Conservation (phyloP, 257 asterid species). For the Nicotiana noctiflora region DNA sequence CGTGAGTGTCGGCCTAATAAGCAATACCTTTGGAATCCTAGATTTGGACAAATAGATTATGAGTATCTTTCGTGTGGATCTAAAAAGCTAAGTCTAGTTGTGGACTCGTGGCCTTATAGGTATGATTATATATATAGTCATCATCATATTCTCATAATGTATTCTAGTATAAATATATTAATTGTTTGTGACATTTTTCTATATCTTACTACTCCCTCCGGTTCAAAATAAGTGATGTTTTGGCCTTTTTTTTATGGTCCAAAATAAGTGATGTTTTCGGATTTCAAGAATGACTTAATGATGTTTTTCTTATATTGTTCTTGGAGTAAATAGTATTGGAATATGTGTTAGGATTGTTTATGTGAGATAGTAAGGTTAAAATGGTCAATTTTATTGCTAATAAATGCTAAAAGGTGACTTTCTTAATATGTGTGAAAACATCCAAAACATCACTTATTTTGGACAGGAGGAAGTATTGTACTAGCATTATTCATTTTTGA, state of each 20-base stretch:
- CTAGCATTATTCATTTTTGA: background rate
- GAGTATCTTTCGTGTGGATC: conserved; percentile 38
- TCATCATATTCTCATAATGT: background rate
- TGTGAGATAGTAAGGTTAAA: too few species aligned
- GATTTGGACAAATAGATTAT: background rate
- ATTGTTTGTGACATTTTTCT: background rate
- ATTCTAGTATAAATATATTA: background rate
- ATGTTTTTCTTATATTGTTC: too few species aligned
- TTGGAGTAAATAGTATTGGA: too few species aligned
- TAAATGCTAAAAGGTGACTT: too few species aligned
- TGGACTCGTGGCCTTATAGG: conserved; percentile 10
- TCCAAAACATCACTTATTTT: too few species aligned
- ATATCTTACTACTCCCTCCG: background rate
- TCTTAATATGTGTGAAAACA: too few species aligned
- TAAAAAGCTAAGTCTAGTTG: conserved; percentile 27
- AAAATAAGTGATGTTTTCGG: too few species aligned
- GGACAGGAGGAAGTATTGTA: background rate
- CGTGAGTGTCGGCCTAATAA: conserved; percentile 21
- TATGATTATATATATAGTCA: background rate
- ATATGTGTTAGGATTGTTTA: too few species aligned
- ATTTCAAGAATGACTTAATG: too few species aligned
- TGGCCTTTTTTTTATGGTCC: too few species aligned
- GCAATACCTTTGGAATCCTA: conserved; percentile 7
- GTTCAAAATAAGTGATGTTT: too few species aligned
- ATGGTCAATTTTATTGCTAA: too few species aligned